Conservation (phyloP, 129 eudicot genomes). For the Chrysanthemum seticuspe region DNA sequence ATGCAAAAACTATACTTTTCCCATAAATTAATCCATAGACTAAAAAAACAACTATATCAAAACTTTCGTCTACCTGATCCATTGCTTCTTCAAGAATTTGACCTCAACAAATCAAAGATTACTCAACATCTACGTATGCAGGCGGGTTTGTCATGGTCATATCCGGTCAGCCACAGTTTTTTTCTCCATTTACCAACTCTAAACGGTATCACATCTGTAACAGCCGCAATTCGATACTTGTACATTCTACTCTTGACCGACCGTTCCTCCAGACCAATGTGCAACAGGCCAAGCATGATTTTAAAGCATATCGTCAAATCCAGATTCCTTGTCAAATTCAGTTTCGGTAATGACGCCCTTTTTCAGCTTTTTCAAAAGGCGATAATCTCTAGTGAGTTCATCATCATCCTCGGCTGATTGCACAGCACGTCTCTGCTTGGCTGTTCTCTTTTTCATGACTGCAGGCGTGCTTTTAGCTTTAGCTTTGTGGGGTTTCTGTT, state of each 20-base stretch:
- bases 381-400: constrained; percentile 72
- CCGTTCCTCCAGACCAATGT: constrained; percentile 15
- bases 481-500: constrained; percentile 44
- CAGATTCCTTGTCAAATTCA: constrained; percentile 76
- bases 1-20: background rate
- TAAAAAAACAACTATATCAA: background rate
- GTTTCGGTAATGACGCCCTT: constrained; percentile 65
- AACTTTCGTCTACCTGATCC: background rate
- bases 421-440: constrained; percentile 78
- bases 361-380: constrained; percentile 78
- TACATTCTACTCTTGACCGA: constrained; percentile 1
- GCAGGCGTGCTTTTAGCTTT: constrained; percentile 36
- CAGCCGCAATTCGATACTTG: constrained; percentile 5
- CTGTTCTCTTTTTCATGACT: constrained; percentile 74
- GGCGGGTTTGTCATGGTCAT: background rate
- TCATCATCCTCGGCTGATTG: constrained; percentile 86
- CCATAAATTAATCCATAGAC: background rate
- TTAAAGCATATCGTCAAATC: constrained; percentile 78
- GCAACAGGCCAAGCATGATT: constrained; percentile 17
- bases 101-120: background rate
- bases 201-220: constrained; percentile 4
- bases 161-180: background rate
- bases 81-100: constrained; percentile 5
- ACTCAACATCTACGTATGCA: background rate
- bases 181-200: constrained; percentile 1